Base-by-base conservation (phyloP, 768 basidiomycete species). In the Trametes cingulata region DNA sequence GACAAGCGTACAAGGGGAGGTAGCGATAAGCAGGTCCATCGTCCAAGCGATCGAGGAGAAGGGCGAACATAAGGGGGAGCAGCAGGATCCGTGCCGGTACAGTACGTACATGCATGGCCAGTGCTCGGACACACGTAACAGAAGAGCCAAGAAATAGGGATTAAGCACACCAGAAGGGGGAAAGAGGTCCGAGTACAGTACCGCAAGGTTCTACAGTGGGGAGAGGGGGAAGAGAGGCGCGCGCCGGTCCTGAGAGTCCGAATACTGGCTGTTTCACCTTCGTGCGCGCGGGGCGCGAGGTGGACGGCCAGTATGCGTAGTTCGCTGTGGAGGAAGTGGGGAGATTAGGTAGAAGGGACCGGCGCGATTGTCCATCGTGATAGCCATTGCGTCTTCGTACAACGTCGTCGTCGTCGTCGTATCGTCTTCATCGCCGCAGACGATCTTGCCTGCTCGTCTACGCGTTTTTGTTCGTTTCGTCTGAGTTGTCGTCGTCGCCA, bases 381-480 rank as follows among this genome's bases (percentile, higher is more conserved):
- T 13, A n/a, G 29, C 7, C 27, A 3, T 14, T 1, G 27, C 27
- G 27, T 33, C 27, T 3, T 15, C 46, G 25, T 48, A 6, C 46
- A 48, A 17, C 27, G 46, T 48, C 27, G 25, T 22, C 24, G 20
- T 33, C 46, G 17, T 48, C 13, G 25, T 45, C 45, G 4, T 33
- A 33, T 22, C 24, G 20, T 33, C 46, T 8, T 48, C 25, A 12
- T 47, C 45, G 25, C 9, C 45, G 45, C 25, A 25, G 45, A 27
- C 12, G 45, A 22, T 10, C 17, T 13, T 29, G 10, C 10, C 29
- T 33, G 19, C 43, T 19, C 52, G 42, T 54, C 52, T 36, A 5
- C 42, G 52, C 52, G 52, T 54, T 54, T 54, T 54, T n/a, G 19
- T 12, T 45, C 52, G 42, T 54, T 54, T 54, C 52, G 25, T 53